Percentiles rank a stretch among this genome's conserved stretches.
Evolutionary conservation across 495 filamentous ascomycete species (phyloP).

Genomic region (Aspergillus homomorphus): DNA sequence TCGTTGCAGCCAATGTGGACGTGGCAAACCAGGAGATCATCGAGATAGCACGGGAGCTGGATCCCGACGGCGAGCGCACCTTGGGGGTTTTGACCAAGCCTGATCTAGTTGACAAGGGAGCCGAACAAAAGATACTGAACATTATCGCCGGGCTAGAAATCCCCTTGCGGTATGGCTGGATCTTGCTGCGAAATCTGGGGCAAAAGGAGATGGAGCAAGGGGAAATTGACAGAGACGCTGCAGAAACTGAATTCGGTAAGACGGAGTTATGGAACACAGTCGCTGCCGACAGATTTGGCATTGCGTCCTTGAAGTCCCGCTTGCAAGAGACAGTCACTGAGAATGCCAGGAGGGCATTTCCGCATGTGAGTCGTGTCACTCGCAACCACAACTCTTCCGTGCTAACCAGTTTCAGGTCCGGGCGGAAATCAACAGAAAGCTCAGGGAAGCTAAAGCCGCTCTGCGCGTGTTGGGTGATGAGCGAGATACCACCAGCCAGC

Average conservation of each 20-base stretch:
- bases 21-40: slow-evolving; percentile 61
- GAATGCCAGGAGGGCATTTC: slow-evolving; percentile 17
- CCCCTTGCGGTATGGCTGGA: slow-evolving; percentile 51
- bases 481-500: slow-evolving; percentile 39
- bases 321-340: slow-evolving; percentile 14
- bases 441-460: slow-evolving; percentile 28
- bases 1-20: slow-evolving; percentile 62
- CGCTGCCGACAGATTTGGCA: slow-evolving; percentile 45
- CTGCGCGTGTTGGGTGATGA: slow-evolving; percentile 44
- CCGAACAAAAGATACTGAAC: slow-evolving; percentile 40
- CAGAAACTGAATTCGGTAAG: slow-evolving; percentile 24
- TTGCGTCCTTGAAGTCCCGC: slow-evolving; percentile 43
- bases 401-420: slow-evolving; percentile 33
- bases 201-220: slow-evolving; percentile 21
- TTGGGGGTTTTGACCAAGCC: slow-evolving; percentile 61
- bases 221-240: slow-evolving; percentile 16
- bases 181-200: slow-evolving; percentile 54
- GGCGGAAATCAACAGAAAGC: slow-evolving; percentile 39
- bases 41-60: slow-evolving; percentile 46
- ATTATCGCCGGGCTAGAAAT: slow-evolving; percentile 44
- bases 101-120: slow-evolving; percentile 52
- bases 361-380: slow-evolving; percentile 2
- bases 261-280: slow-evolving; percentile 44
- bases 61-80: slow-evolving; percentile 50
- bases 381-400: background rate